Evolutionary conservation across 164 flowering plant species (phyloP), one percentile per base, ranked within the genome.

Genomic region (Aristolochia contorta): DNA sequence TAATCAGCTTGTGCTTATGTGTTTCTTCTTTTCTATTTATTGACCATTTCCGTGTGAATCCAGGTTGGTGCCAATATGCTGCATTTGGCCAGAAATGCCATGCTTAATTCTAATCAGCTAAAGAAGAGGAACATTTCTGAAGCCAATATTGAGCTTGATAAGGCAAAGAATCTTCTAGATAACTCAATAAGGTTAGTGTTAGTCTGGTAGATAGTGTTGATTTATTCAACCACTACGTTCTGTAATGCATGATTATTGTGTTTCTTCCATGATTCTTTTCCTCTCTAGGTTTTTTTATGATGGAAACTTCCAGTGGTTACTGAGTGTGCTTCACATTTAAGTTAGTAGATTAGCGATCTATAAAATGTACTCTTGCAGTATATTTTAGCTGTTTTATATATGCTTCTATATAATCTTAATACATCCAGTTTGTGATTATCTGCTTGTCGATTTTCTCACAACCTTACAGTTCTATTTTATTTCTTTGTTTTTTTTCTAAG

Each of bases 1-100:
- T 48, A 70, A 62, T 53, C 71, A 49, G 58, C 66, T 78, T n/a
- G n/a, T n/a, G n/a, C n/a, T n/a, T n/a, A n/a, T n/a, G n/a, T n/a
- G n/a, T n/a, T 20, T 23, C 14, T 47, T 46, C 43, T 6, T 10
- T 37, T 37, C 43, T 37, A 6, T 4, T 4, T 37, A 37, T 37
- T 37, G 43, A 16, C 33, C 37, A 61, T 25, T n/a, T 58, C 67
- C 37, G 21, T 64, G 41, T 21, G 32, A 56, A 13, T 63, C 43
- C 69, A 90, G 97, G 75, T 81, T 76, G 84, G 71, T 63, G 83
- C 81, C 47, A 88, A 84, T 73, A 74, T 83, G 82, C 85, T 88
- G 67, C 76, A 78, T 63, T 37, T 87, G 61, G 97, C 87, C 20
- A 78, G 80, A 70, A 72, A 81, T 63, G 65, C 68, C 63, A 79